A percentile compares a stretch with the other conserved stretches of the same genome.
Evolutionary conservation across 768 basidiomycete species (phyloP).

Genomic region (Lactifluus piperatus): DNA sequence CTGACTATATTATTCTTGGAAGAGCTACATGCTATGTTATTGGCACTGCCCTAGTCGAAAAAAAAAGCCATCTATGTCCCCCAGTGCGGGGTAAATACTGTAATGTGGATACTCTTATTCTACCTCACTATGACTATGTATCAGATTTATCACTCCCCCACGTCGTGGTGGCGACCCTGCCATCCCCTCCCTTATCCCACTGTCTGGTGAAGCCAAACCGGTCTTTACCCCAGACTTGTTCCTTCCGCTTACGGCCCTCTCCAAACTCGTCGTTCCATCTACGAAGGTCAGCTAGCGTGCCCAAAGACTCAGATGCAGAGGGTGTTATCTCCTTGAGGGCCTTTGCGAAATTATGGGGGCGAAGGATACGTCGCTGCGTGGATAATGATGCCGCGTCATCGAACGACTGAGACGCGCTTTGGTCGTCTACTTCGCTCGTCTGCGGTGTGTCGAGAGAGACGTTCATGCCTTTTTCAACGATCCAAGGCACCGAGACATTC

Average conservation of each 20-base stretch:
- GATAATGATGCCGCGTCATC: neutral
- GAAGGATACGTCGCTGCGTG: slow-evolving; percentile 33
- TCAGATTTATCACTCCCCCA: slow-evolving; percentile 6
- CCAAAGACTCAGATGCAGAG: slow-evolving; percentile 75
- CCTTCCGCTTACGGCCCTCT: slow-evolving; percentile 62
- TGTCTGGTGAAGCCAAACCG: slow-evolving; percentile 75
- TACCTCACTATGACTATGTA: slow-evolving; percentile 9
- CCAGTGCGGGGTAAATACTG: neutral
- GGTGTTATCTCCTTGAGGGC: slow-evolving; percentile 88
- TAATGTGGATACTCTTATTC: neutral
- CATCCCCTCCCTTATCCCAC: slow-evolving; percentile 32
- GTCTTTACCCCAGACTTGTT: slow-evolving; percentile 80
- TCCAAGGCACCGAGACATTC: slow-evolving; percentile 73
- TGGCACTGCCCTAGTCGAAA: neutral
- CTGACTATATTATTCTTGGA: neutral
- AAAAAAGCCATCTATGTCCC: neutral
- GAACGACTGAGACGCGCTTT: neutral
- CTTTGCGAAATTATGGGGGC: slow-evolving; percentile 62
- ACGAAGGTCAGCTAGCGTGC: slow-evolving; percentile 63
- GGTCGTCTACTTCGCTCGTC: neutral
- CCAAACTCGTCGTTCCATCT: slow-evolving; percentile 96
- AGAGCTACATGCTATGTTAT: neutral
- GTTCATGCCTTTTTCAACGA: slow-evolving; percentile 11
- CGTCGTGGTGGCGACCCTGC: slow-evolving; percentile 32
- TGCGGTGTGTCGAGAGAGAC: neutral